A percentile compares a stretch with the other conserved stretches of the same genome.
These are phyloP conservation scores for Krasilnikovozyma curviuscula DNA, from an alignment of 768 basidiomycete genomes.

Conservation along the genomic window DNA sequence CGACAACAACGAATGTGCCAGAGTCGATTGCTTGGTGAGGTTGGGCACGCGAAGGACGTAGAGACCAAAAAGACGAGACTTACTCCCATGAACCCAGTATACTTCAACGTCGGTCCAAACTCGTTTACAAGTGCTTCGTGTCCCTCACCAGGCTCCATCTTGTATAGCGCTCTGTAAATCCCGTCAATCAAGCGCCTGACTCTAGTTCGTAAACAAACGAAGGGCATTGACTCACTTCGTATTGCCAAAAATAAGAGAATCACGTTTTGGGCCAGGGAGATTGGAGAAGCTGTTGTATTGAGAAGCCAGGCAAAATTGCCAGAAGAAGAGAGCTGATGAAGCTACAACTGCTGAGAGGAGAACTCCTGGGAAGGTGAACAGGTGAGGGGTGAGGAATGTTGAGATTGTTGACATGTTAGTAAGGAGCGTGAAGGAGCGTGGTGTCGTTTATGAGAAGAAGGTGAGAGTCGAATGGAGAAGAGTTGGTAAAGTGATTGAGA, in stretches of 20 bases:
- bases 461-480: too few relatives aligned
- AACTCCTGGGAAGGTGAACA: too few relatives aligned
- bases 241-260: constrained; percentile 1
- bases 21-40: too few relatives aligned
- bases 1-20: neutral
- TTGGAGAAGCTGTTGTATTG: neutral
- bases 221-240: neutral
- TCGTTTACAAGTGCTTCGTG: constrained; percentile 1
- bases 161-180: too few relatives aligned
- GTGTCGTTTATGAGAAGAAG: too few relatives aligned
- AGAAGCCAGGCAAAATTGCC: neutral
- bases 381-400: too few relatives aligned
- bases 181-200: too few relatives aligned
- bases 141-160: neutral
- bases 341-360: too few relatives aligned
- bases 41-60: too few relatives aligned
- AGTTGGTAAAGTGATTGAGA: too few relatives aligned
- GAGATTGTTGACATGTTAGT: too few relatives aligned
- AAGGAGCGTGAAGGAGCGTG: too few relatives aligned
- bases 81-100: constrained; percentile 1
- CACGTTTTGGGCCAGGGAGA: neutral
- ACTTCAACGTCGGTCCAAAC: constrained; percentile 2
- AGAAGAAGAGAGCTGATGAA: neutral
- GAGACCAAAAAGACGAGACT: neutral
- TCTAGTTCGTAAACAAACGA: neutral